Evolutionary conservation across 768 basidiomycete species (phyloP).

Genomic region (Jaapia argillacea): DNA sequence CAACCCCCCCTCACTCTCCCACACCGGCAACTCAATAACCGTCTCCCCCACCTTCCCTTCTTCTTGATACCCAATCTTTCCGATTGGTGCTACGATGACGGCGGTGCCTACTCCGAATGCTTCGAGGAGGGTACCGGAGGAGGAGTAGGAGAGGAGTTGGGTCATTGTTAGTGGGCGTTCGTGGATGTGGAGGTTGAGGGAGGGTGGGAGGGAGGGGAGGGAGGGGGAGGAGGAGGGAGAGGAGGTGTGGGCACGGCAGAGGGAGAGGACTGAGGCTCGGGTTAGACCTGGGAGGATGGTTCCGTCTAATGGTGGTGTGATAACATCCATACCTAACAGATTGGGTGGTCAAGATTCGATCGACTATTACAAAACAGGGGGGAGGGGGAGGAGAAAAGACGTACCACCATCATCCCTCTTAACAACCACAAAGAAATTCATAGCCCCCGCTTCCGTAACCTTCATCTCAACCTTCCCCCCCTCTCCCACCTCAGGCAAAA

Average conservation of each 20-base stretch:
- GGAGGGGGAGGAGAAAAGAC: constrained; percentile 4
- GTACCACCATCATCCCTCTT: constrained; percentile 31
- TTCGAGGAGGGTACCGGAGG: constrained; percentile 64
- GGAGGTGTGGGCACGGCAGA: constrained; percentile 53
- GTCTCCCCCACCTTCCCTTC: constrained; percentile 5
- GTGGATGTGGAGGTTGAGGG: constrained; percentile 20
- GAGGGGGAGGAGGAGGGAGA: constrained; percentile 27
- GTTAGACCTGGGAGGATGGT: constrained; percentile 92
- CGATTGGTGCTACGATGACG: constrained; percentile 62
- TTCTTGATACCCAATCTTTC: constrained; percentile 65
- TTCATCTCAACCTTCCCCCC: constrained; percentile 2
- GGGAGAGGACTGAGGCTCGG: constrained; percentile 70
- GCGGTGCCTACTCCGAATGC: constrained; percentile 83
- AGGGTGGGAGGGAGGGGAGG: constrained; percentile 35
- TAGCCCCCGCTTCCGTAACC: constrained; percentile 35
- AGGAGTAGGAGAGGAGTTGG: constrained; percentile 31
- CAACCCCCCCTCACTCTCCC: constrained; percentile 38
- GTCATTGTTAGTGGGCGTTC: constrained; percentile 37
- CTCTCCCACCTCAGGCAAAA: constrained; percentile 32
- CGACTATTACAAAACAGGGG: background rate
- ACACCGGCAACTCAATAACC: constrained; percentile 45
- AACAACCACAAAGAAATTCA: constrained; percentile 47
- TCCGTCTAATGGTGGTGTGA: constrained; percentile 85
- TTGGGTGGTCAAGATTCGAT: constrained; percentile 8
- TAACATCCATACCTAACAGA: constrained; percentile 56